Evolutionary conservation across 2,329 filamentous ascomycete genomes (phyloP).

Genomic region (Exutisphaerella laricina): DNA sequence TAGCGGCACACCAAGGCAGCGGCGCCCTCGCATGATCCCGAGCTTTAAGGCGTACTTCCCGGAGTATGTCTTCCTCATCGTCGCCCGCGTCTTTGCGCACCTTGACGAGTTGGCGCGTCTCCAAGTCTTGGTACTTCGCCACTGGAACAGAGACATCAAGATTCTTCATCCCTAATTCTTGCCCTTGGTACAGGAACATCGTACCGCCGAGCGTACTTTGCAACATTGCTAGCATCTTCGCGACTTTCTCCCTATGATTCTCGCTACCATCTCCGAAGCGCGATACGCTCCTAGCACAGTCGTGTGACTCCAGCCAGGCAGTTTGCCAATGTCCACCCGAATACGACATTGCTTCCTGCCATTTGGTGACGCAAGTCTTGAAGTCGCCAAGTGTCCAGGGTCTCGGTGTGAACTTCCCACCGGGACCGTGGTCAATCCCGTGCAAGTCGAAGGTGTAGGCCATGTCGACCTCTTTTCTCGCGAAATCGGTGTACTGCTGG

Average conservation of each 20-base stretch:
- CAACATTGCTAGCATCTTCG: slow-evolving; percentile 56
- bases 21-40: slow-evolving; percentile 60
- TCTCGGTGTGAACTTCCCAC: slow-evolving; percentile 44
- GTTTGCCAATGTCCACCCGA: slow-evolving; percentile 58
- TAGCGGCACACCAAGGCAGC: slow-evolving; percentile 11
- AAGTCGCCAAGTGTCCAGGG: slow-evolving; percentile 42
- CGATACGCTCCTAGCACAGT: slow-evolving; percentile 55
- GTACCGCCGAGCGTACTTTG: slow-evolving; percentile 55
- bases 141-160: slow-evolving; percentile 55
- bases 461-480: slow-evolving; percentile 58
- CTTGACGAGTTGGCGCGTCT: slow-evolving; percentile 32
- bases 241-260: slow-evolving; percentile 42
- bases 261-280: slow-evolving; percentile 47
- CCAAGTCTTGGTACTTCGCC: slow-evolving; percentile 61
- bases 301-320: slow-evolving; percentile 60
- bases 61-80: slow-evolving; percentile 35
- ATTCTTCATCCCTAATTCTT: slow-evolving; percentile 61
- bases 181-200: slow-evolving; percentile 60
- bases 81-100: neutral
- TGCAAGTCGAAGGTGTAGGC: slow-evolving; percentile 62
- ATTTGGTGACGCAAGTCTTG: slow-evolving; percentile 51
- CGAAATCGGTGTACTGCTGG: slow-evolving; percentile 46
- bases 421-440: slow-evolving; percentile 43
- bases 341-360: slow-evolving; percentile 54
- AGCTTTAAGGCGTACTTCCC: slow-evolving; percentile 52